Evolutionary conservation across 352 stramenopile genomes (phyloP), one percentile per base, ranked within the genome.

Genomic region (Phytophthora chlamydospora): DNA sequence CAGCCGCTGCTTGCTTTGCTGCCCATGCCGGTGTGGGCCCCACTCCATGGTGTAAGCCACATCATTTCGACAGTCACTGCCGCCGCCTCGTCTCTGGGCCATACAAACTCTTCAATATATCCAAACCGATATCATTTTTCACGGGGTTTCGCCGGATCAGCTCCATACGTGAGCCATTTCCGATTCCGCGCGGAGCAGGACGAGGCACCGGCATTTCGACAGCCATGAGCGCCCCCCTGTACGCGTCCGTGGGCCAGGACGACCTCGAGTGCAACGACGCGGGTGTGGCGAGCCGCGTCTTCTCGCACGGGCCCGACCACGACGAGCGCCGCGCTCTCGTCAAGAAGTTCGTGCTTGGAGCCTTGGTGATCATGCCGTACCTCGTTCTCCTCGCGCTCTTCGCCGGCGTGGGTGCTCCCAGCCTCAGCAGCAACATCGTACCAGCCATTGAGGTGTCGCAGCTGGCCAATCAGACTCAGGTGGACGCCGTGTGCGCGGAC

Each of bases 211-310:
- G 6, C 12, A 7, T 8, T 19, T 13, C 46, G 12, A 24, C 35
- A 52, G 33, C 21, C 43, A 76, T 76, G 68, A 55, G 53, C 63
- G 73, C 83, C 56, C 73, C 58, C 53, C 58, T 91, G 44, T 91
- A 91, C 72, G 80, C 82, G 58, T 85, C 79, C 44, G 73, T 91
- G 40, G 72, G 70, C 34, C 82, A 91, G 64, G 79, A 91, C 38
- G 82, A 91, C 46, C 73, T 86, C 51, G 79, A 91, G 57, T 71
- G 49, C 73, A 69, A 66, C 51, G 77, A 89, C 50, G 21, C 21
- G 21, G 72, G 53, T 44, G 47, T 53, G 1, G 52, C 58, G 16
- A 60, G 48, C 32, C 75, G 70, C 40, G 46, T 84, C 38, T 89
- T 84, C 59, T 88, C 80, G 40, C 69, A 46, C 42, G 82, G 82